Percentiles rank a stretch among this genome's conserved stretches.
phyloP scores from a whole-genome alignment of 148 eudicot species.

The Limonium bicolor region DNA sequence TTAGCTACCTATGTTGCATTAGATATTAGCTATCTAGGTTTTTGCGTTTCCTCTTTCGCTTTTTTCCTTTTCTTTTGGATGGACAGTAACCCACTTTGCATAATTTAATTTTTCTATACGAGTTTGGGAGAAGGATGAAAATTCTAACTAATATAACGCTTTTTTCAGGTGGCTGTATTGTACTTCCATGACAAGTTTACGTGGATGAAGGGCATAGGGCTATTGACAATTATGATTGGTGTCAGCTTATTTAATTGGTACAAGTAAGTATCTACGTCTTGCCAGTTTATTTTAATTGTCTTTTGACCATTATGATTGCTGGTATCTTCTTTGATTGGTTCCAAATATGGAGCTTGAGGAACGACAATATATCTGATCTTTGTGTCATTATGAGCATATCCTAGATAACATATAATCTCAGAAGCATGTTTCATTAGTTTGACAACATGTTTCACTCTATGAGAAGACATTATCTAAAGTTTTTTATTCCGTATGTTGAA shows the following conservation, averaged over 20 bases:
- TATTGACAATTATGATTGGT: slow-evolving; percentile 62
- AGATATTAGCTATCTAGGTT: no score
- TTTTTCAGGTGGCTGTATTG: slow-evolving; percentile 90
- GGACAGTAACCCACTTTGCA: no score
- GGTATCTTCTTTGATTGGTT: neutral
- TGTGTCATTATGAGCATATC: neutral
- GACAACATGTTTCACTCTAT: neutral
- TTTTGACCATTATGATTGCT: neutral
- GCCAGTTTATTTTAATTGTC: neutral
- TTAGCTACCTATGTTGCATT: no score
- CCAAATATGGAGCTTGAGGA: neutral
- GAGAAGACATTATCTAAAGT: neutral
- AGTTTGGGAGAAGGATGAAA: no score
- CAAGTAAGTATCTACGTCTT: slow-evolving; percentile 60
- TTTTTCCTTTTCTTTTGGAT: no score
- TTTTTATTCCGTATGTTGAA: slow-evolving; percentile 7
- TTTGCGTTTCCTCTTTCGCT: no score
- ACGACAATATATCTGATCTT: neutral
- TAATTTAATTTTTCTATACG: no score
- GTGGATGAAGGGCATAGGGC: slow-evolving; percentile 85
- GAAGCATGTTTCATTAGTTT: neutral
- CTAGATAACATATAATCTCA: neutral
- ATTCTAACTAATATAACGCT: slow-evolving; percentile 1
- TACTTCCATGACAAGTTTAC: slow-evolving; percentile 97
- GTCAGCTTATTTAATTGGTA: slow-evolving; percentile 90